Conservation (phyloP, 2,329 filamentous ascomycete species). For the Torrubiella hemipterigena region DNA sequence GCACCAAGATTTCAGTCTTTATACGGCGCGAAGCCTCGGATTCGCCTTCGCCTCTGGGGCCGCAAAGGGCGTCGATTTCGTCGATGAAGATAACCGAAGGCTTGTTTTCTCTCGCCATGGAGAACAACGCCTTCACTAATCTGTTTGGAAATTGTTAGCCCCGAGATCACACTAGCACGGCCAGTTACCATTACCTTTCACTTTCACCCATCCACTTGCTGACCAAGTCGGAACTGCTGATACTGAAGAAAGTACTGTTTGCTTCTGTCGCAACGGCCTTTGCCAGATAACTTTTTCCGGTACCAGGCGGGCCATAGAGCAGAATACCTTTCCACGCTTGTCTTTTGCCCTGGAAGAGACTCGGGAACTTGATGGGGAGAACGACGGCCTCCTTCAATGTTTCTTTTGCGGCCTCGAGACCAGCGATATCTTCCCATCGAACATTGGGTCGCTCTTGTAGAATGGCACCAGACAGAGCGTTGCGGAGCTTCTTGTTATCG, state of each 20-base stretch:
- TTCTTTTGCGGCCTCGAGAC: constrained; percentile 87
- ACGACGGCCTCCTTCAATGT: constrained; percentile 96
- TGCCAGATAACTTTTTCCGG: constrained; percentile 93
- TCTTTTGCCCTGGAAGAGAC: constrained; percentile 88
- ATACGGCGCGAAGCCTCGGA: constrained; percentile 94
- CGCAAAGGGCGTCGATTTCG: constrained; percentile 93
- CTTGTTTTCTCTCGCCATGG: constrained; percentile 95
- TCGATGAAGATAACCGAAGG: constrained; percentile 98
- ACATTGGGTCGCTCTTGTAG: constrained; percentile 92
- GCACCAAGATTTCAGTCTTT: constrained; percentile 95
- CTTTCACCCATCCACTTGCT: constrained; percentile 99
- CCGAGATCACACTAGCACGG: constrained; percentile 1
- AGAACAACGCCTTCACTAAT: constrained; percentile 91
- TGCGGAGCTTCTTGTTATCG: constrained; percentile 89
- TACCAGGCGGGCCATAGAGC: constrained; percentile 90
- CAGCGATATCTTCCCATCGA: constrained; percentile 96
- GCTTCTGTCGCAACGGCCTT: constrained; percentile 97
- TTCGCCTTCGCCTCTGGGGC: constrained; percentile 85
- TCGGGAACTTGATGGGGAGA: constrained; percentile 95
- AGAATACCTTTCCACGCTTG: constrained; percentile 98
- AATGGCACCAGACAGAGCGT: constrained; percentile 82
- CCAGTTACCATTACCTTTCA: constrained; percentile 58
- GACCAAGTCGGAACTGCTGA: constrained; percentile 92
- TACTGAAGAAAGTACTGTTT: constrained; percentile 98
- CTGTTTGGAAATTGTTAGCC: constrained; percentile 30